Evolutionary conservation across 768 basidiomycete species (phyloP).

Genomic region (Suillus luteus): DNA sequence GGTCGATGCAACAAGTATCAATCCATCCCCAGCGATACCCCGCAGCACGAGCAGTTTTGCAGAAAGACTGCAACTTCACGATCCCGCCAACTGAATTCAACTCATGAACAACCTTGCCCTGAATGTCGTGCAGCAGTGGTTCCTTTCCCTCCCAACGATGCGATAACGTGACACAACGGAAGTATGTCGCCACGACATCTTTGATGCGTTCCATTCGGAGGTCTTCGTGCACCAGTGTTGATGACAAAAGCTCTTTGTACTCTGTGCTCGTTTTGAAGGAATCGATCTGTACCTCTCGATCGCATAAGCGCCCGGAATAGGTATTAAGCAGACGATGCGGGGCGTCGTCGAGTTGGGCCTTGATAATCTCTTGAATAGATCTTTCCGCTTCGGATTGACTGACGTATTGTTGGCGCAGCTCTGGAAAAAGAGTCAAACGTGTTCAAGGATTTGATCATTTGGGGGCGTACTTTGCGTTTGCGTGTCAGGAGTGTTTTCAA

Average conservation of each 20-base stretch:
- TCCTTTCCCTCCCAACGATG: background rate
- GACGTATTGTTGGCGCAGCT: background rate
- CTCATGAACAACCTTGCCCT: background rate
- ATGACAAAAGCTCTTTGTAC: constrained; percentile 1
- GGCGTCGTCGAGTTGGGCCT: background rate
- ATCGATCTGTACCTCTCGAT: background rate
- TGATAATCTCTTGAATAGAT: background rate
- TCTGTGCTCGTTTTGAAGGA: background rate
- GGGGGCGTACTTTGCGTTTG: background rate
- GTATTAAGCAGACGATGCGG: background rate
- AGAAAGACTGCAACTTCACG: background rate
- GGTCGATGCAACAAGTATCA: background rate
- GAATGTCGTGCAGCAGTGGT: background rate
- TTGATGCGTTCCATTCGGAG: background rate
- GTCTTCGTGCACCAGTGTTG: background rate
- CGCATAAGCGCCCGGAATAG: background rate
- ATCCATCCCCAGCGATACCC: background rate
- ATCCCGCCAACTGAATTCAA: background rate
- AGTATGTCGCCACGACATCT: background rate
- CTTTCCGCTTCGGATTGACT: background rate
- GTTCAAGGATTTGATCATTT: background rate
- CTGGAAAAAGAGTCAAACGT: background rate
- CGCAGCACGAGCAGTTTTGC: background rate
- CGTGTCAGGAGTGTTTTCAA: background rate
- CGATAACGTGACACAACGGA: background rate